Evolutionary conservation across 768 basidiomycete species (phyloP), one percentile per base, ranked within the genome.

Genomic region (Termitomyces sp.): DNA sequence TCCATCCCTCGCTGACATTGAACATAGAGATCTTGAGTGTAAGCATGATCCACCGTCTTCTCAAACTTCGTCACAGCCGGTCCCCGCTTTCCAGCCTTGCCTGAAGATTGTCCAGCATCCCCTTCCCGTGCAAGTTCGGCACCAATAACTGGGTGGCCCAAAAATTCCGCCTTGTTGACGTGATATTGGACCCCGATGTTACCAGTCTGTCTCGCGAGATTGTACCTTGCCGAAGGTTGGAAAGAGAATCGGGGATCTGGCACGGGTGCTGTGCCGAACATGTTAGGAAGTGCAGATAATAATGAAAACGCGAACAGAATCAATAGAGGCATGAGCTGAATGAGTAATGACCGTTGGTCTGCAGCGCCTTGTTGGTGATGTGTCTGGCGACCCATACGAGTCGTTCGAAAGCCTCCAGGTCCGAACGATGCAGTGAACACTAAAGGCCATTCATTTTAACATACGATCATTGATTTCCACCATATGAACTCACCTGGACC

Each of bases 231-330:
- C 0, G 85, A 79, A 0, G 75, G 70, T 12, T 77, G 65, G 72
- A 93, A 97, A 0, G 86, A 78, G 70, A 88, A 98, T 4, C 76
- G 72, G 14, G 95, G 96, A 62, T 96, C 91, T 3, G 91, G 89
- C 3, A 81, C 76, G 0, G 83, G 77, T 7, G 84, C 68, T 0
- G 84, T 74, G n/a, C 79, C 63, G 68, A 97, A 88, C 12, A 96
- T 66, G 54, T 74, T 85, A 1, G 94, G 93, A 10, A 98, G 70
- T 53, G 89, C 84, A 34, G 91, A 88, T 52, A 95, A 67, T 59
- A 97, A 67, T 8, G 94, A 94, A 68, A 98, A 90, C 0, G 76
- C 81, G 67, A 97, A 88, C 19, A 98, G 76, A 49, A 97, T 70
- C 59, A 98, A 67, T 23, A 98, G 76, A 9, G 95, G 96, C 30